Evolutionary conservation across 2,329 filamentous ascomycete species (phyloP).

Genomic region (Mycosphaerella sp.): DNA sequence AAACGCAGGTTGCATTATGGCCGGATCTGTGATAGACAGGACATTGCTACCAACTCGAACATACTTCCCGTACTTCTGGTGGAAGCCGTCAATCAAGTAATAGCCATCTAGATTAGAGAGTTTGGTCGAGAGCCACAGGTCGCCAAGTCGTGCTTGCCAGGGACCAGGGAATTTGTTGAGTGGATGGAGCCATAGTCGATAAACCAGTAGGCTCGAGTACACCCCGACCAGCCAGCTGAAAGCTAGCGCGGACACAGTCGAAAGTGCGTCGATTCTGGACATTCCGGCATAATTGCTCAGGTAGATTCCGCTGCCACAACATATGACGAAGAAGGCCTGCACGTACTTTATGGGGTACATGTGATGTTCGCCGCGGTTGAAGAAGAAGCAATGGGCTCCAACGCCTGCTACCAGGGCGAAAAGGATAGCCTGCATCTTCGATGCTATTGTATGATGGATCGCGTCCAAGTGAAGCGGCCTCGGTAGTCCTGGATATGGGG

Average conservation of each 20-base stretch:
- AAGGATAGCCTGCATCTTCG: constrained; percentile 4
- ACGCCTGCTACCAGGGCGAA: constrained; percentile 16
- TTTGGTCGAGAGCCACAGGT: constrained; percentile 29
- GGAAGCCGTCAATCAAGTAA: constrained; percentile 28
- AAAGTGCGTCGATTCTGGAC: constrained; percentile 7
- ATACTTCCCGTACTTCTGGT: constrained; percentile 34
- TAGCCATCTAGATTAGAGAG: constrained; percentile 27
- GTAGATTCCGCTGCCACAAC: constrained; percentile 7
- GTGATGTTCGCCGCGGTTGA: constrained; percentile 27
- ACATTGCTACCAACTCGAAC: constrained; percentile 35
- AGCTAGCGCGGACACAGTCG: constrained; percentile 11
- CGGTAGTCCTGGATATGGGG: too few species aligned
- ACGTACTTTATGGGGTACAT: constrained; percentile 23
- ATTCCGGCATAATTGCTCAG: constrained; percentile 13
- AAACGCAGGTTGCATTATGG: constrained; percentile 37
- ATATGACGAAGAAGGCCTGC: constrained; percentile 14
- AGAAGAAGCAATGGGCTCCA: constrained; percentile 25
- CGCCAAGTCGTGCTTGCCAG: constrained; percentile 31
- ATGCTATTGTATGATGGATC: background rate
- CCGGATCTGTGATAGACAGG: constrained; percentile 35
- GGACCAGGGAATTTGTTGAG: constrained; percentile 34
- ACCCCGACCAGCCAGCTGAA: constrained; percentile 23
- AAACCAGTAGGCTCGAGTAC: constrained; percentile 34
- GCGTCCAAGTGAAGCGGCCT: too few species aligned
- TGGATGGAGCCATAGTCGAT: constrained; percentile 33